phyloP scores from a whole-genome alignment of 306 rosid genomes.

The Crataegus laevigata region DNA sequence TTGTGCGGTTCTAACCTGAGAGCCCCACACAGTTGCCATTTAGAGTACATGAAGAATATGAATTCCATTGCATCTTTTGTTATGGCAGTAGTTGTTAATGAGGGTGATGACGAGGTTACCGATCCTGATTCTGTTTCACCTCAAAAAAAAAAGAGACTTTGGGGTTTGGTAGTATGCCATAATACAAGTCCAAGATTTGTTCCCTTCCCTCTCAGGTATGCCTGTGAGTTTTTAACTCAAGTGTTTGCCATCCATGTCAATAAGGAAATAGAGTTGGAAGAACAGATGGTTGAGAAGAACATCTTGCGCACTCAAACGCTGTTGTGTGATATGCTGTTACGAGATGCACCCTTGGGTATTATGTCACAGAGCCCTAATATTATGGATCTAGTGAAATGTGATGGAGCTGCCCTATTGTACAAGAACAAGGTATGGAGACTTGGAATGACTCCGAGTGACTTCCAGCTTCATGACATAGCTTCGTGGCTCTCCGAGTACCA shows the following conservation, averaged over 20 bases:
- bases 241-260: conserved; percentile 94
- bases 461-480: conserved; percentile 62
- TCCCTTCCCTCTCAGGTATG: conserved; percentile 97
- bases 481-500: conserved; percentile 65
- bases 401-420: conserved; percentile 84
- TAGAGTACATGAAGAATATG: conserved; percentile 85
- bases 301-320: conserved; percentile 88
- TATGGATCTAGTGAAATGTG: conserved; percentile 95
- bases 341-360: conserved; percentile 89
- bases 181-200: conserved; percentile 84
- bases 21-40: conserved; percentile 90
- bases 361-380: conserved; percentile 81
- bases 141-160: conserved; percentile 77
- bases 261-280: conserved; percentile 78
- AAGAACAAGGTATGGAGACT: conserved; percentile 65
- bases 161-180: conserved; percentile 98
- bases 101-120: conserved; percentile 70
- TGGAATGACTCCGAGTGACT: conserved; percentile 68
- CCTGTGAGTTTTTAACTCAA: conserved; percentile 93
- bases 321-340: conserved; percentile 90
- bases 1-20: conserved; percentile 90
- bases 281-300: conserved; percentile 77
- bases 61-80: conserved; percentile 82
- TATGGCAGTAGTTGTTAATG: conserved; percentile 89
- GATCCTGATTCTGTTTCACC: conserved; percentile 48